A percentile compares a stretch with the other conserved stretches of the same genome.
Evolutionary conservation across 371 early-diverging fungal species (phyloP).

Genomic region (Rhizopus microsporus): DNA sequence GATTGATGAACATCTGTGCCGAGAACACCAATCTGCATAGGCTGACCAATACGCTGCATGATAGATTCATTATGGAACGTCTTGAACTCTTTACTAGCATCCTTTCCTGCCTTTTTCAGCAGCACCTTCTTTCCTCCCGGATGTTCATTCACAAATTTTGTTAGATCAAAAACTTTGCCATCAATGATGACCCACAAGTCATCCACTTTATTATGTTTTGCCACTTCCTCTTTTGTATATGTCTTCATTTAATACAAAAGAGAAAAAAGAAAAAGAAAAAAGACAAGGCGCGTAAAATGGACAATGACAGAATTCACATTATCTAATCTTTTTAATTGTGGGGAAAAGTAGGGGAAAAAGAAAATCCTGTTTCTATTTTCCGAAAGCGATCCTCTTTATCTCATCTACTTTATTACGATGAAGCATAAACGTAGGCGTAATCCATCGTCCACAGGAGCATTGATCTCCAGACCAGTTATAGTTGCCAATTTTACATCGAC

Average conservation of each 20-base stretch:
- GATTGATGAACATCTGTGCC: slow-evolving; percentile 33
- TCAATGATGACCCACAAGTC: slow-evolving; percentile 94
- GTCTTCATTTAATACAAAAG: slow-evolving; percentile 20
- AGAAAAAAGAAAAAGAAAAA: background rate
- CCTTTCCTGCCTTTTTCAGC: slow-evolving; percentile 80
- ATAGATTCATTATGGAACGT: slow-evolving; percentile 74
- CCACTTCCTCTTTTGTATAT: slow-evolving; percentile 72
- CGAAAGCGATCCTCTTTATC: slow-evolving; percentile 21
- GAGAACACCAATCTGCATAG: slow-evolving; percentile 61
- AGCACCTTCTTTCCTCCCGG: slow-evolving; percentile 73
- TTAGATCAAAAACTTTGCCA: slow-evolving; percentile 81
- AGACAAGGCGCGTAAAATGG: background rate
- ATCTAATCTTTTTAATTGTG: background rate
- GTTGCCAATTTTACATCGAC: slow-evolving; percentile 78
- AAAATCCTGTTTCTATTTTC: slow-evolving; percentile 1
- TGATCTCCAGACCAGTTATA: slow-evolving; percentile 86
- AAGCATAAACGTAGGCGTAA: slow-evolving; percentile 83
- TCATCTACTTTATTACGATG: slow-evolving; percentile 79
- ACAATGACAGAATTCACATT: background rate
- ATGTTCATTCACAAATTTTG: slow-evolving; percentile 79
- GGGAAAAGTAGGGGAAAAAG: background rate
- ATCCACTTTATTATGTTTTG: slow-evolving; percentile 67
- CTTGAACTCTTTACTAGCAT: slow-evolving; percentile 89
- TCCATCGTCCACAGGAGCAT: slow-evolving; percentile 88
- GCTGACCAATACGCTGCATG: slow-evolving; percentile 59